Conservation (phyloP, 2,329 filamentous ascomycete species). For the Diaporthe caulivora region DNA sequence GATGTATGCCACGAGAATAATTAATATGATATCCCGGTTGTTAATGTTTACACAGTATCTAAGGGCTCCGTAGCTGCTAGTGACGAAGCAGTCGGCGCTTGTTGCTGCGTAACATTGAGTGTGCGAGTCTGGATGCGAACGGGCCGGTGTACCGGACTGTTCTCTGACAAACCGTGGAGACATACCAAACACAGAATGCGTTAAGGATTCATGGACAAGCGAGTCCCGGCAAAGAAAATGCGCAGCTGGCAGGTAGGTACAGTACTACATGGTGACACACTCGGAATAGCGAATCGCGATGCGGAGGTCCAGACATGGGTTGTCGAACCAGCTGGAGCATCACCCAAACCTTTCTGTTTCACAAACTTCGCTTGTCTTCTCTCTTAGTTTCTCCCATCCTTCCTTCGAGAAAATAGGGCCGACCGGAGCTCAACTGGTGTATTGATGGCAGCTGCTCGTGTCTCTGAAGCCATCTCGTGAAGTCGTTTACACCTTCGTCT, state of each 20-base stretch:
- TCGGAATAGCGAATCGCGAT: not conserved
- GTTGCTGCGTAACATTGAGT: not conserved
- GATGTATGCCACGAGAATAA: not conserved
- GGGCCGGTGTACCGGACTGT: not conserved
- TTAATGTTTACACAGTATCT: not conserved
- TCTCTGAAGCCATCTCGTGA: constrained; percentile 1
- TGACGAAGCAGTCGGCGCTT: not conserved
- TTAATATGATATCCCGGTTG: not conserved
- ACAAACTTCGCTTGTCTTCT: not conserved
- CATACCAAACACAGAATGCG: too few species aligned
- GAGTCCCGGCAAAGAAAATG: not conserved
- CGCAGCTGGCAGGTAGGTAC: not conserved
- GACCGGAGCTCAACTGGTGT: too few species aligned
- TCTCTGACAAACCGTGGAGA: too few species aligned
- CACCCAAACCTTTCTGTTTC: not conserved
- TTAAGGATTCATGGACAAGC: too few species aligned
- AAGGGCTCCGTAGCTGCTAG: not conserved
- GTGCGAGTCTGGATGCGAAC: not conserved
- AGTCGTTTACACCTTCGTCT: not conserved
- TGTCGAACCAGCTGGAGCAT: not conserved
- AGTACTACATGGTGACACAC: not conserved
- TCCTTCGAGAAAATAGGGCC: not conserved
- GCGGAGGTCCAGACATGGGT: not conserved
- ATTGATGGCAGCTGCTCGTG: not conserved
- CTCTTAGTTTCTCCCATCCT: not conserved